Base-by-base conservation (phyloP, 495 filamentous ascomycete species). In the Melanomma pulvis-pyrius region DNA sequence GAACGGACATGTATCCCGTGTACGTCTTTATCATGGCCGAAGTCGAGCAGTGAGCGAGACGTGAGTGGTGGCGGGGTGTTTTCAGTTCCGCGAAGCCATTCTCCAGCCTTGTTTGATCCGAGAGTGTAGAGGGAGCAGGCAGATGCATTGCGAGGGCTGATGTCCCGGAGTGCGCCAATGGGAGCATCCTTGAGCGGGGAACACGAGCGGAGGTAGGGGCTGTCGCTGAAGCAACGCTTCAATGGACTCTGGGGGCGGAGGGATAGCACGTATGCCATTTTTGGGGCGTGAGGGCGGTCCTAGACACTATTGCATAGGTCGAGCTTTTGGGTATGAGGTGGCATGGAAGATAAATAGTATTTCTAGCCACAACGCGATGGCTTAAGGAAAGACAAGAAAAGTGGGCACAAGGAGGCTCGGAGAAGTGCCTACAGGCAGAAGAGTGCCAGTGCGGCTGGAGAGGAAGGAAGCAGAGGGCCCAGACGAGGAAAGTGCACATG, bases 191-290 rank as follows among this genome's bases (percentile, higher is more conserved):
- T 52, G 0, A 69, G 58, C 36, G 71, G 56, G 8, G 72, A 71
- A 41, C 65, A 66, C 9, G 71, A 59, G 13, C 52, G 63, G 41
- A 71, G 36, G 51, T 67, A 71, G 29, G 71, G 71, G 19, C 63
- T 71, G 52, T 74, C 73, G 59, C 68, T 73, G 65, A 74, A 74
- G 22, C 68, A 69, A 29, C 71, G 73, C 44, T 74, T 71, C 46
- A 74, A 39, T 13, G 73, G 71, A 61, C 68, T 74, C 28, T 73
- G 63, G 4, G 73, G 68, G 11, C 67, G 67, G 51, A 74, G 61
- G n/a, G 71, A 73, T 22, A 74, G 65, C 28, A 73, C 68, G 53
- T 62, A 73, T 19, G 71, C 73, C 73, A 74, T 74, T 28, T 19
- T 26, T 50, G 48, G 32, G 6, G 39, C 1, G 34, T 50, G 49